Percentiles rank a stretch among this genome's conserved stretches.
Evolutionary conservation across 83 land plant species (phyloP).

Genomic region (Diphasiastrum complanatum): DNA sequence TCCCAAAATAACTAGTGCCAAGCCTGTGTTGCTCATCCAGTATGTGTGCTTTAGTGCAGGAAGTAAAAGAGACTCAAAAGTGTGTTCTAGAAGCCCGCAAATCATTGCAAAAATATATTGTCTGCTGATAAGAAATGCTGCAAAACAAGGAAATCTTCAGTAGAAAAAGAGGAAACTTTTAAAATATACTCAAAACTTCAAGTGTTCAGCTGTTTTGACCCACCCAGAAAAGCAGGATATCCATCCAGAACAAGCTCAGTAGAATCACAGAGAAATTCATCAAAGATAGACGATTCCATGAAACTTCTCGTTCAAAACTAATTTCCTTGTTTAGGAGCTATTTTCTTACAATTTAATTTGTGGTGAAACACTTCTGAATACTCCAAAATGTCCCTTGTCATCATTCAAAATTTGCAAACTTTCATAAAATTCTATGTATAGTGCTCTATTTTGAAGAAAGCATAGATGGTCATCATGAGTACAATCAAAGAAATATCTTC

Average conservation of each 20-base stretch:
- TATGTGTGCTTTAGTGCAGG: conserved; percentile 51
- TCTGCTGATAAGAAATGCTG: conserved; percentile 75
- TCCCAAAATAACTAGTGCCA: conserved; percentile 59
- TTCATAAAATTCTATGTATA: too few relatives aligned
- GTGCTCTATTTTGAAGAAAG: too few relatives aligned
- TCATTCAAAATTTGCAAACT: too few relatives aligned
- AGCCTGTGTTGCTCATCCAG: conserved; percentile 55
- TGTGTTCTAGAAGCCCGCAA: conserved; percentile 61
- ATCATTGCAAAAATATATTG: conserved; percentile 58
- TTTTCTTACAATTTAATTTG: too few relatives aligned
- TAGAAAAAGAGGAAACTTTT: conserved; percentile 3
- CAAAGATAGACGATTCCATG: too few relatives aligned
- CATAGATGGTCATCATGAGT: too few relatives aligned
- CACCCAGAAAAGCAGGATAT: conserved; percentile 2
- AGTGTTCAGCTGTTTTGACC: background rate
- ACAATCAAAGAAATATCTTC: too few relatives aligned
- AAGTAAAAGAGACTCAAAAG: conserved; percentile 35
- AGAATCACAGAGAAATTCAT: background rate
- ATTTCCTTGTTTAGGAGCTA: too few relatives aligned
- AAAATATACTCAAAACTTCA: background rate
- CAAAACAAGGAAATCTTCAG: conserved; percentile 13
- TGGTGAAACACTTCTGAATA: too few relatives aligned
- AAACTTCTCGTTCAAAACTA: too few relatives aligned
- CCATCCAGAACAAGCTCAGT: too few relatives aligned
- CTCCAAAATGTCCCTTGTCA: too few relatives aligned